Evolutionary conservation across 768 basidiomycete genomes (phyloP).

Genomic region (Strobilomyces echinocephalus): DNA sequence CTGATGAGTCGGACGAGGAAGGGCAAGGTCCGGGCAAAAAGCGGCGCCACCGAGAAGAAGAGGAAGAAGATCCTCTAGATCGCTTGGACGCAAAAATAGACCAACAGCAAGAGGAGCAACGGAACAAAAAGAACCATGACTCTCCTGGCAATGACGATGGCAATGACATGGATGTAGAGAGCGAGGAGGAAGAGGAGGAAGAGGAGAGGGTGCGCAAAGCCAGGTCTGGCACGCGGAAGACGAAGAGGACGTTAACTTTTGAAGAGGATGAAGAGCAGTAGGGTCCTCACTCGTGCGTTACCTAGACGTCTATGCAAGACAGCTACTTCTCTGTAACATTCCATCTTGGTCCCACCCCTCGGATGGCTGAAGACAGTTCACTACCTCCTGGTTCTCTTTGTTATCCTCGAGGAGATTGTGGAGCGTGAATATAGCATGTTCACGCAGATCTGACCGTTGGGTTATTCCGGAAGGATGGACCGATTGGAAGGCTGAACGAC

Average conservation of each 20-base stretch:
- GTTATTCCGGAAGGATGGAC: slow-evolving; percentile 5
- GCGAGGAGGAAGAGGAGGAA: slow-evolving; percentile 68
- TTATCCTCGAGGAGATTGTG: slow-evolving; percentile 76
- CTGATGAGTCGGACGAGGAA: slow-evolving; percentile 71
- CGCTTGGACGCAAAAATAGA: slow-evolving; percentile 64
- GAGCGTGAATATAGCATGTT: slow-evolving; percentile 85
- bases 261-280: slow-evolving; percentile 53
- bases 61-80: slow-evolving; percentile 59
- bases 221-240: slow-evolving; percentile 49
- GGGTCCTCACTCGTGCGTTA: slow-evolving; percentile 1
- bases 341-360: slow-evolving; percentile 56
- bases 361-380: slow-evolving; percentile 66
- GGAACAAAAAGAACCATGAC: slow-evolving; percentile 38
- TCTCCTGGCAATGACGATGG: slow-evolving; percentile 33
- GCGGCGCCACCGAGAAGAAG: slow-evolving; percentile 38
- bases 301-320: slow-evolving; percentile 19
- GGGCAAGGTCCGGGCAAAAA: slow-evolving; percentile 34
- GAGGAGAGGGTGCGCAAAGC: slow-evolving; percentile 61
- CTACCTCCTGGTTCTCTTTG: slow-evolving; percentile 71
- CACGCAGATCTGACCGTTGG: slow-evolving; percentile 58
- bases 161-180: slow-evolving; percentile 68
- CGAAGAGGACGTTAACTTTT: slow-evolving; percentile 48
- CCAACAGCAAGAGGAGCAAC: slow-evolving; percentile 50
- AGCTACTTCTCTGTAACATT: slow-evolving; percentile 34
- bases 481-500: slow-evolving; percentile 30